Percentiles rank a stretch among this genome's conserved stretches.
These are phyloP conservation scores for Hyphopichia burtonii DNA, from an alignment of 1,139 yeast species.

Conservation along the genomic window DNA sequence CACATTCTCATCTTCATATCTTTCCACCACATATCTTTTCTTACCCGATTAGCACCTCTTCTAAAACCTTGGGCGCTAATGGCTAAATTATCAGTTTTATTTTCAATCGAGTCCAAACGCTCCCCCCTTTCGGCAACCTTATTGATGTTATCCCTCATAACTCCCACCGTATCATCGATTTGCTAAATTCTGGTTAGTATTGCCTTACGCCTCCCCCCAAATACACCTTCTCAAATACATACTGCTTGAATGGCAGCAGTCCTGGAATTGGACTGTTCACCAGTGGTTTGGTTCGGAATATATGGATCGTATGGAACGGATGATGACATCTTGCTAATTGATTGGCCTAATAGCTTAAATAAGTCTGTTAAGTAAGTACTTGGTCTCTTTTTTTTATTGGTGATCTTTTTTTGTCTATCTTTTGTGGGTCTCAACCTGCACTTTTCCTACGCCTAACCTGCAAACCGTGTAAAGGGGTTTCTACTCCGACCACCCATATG, in stretches of 20 bases:
- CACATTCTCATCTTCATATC: constrained; percentile 97
- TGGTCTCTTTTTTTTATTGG: not conserved
- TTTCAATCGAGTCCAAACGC: constrained; percentile 87
- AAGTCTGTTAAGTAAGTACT: too few relatives aligned
- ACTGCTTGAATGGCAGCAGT: constrained; percentile 87
- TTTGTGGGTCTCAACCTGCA: not conserved
- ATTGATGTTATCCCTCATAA: constrained; percentile 96
- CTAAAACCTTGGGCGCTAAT: constrained; percentile 94
- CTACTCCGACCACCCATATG: not conserved
- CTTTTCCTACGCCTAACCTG: not conserved
- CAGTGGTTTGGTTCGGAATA: constrained; percentile 62
- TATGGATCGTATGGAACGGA: constrained; percentile 91
- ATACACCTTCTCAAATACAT: constrained; percentile 29
- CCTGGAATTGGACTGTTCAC: constrained; percentile 57
- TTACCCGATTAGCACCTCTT: constrained; percentile 94
- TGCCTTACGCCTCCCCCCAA: too few relatives aligned
- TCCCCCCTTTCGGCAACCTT: constrained; percentile 96
- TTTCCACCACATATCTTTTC: constrained; percentile 99
- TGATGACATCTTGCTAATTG: constrained; percentile 57
- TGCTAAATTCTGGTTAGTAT: constrained; percentile 44
- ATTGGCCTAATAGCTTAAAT: not conserved
- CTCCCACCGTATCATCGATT: constrained; percentile 95
- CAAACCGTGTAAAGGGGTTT: not conserved
- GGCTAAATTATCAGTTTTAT: constrained; percentile 90
- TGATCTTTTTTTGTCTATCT: not conserved